Evolutionary conservation across 2,329 filamentous ascomycete species (phyloP).

Genomic region (Seiridium cupressi): DNA sequence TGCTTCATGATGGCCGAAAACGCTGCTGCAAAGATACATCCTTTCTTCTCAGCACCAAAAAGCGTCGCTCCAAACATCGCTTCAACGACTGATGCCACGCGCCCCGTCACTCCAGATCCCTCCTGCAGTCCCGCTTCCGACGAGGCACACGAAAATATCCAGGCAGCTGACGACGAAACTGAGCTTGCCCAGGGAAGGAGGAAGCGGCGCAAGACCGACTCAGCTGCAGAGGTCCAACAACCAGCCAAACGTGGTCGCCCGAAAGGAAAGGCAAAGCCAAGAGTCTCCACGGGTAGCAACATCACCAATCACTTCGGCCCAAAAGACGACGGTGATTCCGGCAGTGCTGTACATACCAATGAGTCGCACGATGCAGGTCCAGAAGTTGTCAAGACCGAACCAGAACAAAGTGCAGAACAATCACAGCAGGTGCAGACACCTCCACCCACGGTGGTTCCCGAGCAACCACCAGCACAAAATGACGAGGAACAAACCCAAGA

Average conservation of each 20-base stretch:
- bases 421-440: background rate
- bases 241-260: slow-evolving; percentile 4
- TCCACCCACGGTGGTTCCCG: background rate
- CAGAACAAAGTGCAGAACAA: background rate
- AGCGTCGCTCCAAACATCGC: slow-evolving; percentile 12
- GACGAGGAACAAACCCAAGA: slow-evolving; percentile 9
- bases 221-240: slow-evolving; percentile 18
- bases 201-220: slow-evolving; percentile 43
- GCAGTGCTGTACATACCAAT: background rate
- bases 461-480: background rate
- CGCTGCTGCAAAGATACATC: slow-evolving; percentile 45
- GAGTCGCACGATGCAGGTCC: slow-evolving; percentile 9
- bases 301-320: slow-evolving; percentile 16
- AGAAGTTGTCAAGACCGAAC: background rate
- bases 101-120: slow-evolving; percentile 27
- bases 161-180: slow-evolving; percentile 23
- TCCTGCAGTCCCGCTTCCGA: slow-evolving; percentile 28
- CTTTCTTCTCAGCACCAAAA: slow-evolving; percentile 46
- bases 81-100: slow-evolving; percentile 9
- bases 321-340: slow-evolving; percentile 1
- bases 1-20: slow-evolving; percentile 43
- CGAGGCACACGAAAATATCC: slow-evolving; percentile 8
- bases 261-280: slow-evolving; percentile 13
- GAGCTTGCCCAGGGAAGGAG: slow-evolving; percentile 27
- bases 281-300: slow-evolving; percentile 13